Evolutionary conservation across 108 stramenopile genomes (phyloP), one percentile per base, ranked within the genome.

Genomic region (Nannochloropsis salina): DNA sequence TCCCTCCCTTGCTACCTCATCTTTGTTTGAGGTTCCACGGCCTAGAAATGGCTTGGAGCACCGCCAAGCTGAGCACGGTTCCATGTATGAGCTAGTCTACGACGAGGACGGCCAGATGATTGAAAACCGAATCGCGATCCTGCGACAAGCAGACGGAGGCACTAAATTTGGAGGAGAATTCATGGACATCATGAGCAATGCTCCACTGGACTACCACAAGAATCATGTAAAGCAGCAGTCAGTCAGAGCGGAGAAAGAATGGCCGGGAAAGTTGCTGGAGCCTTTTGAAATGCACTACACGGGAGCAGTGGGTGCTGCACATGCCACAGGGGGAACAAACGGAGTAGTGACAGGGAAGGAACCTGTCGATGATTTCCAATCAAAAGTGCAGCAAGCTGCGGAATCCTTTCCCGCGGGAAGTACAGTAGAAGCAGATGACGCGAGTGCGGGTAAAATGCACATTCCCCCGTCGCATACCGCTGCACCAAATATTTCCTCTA

Each of bases 141-240:
- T 74, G 61, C 61, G 61, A 74, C 61, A 74, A 15, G 61, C 61
- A 74, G 61, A 74, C 3, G 61, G 61, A n/a, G n/a, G 61, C 61
- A 74, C 61, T 15, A n/a, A 74, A n/a, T 74, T 74, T 74, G 61
- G 61, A n/a, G 61, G 61, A n/a, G 61, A 74, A n/a, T 74, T 74
- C 6, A 74, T 74, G 61, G 61, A 74, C 20, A 74, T 74, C 6
- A 74, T 74, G 61, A 74, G 61, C n/a, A 74, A 74, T 74, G 61
- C 61, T n/a, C 61, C 61, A 15, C 15, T 74, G 61, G 61, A 74
- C 61, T 74, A 74, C 6, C 61, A 74, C 61, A 74, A 74, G 8
- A 74, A 74, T n/a, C 61, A 74, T n/a, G 61, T 74, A n/a, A 74
- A 74, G 61, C 61, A 74, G 61, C 61, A 74, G n/a, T 74, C 61